A percentile compares a stretch with the other conserved stretches of the same genome.
Evolutionary conservation across 2,329 filamentous ascomycete species (phyloP).

Genomic region (Alternaria metachromatica): DNA sequence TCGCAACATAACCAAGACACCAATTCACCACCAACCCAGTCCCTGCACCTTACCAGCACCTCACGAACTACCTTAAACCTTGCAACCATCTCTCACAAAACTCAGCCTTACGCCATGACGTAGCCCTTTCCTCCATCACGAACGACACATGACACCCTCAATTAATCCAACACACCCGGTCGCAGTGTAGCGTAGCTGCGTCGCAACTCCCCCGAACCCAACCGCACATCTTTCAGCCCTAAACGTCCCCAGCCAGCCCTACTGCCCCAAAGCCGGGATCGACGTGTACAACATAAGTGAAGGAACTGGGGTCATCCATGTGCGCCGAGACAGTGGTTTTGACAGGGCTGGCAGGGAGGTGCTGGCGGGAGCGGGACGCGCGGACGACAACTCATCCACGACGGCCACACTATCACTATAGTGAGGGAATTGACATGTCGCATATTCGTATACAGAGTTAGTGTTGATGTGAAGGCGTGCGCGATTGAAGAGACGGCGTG

Average conservation of each 20-base stretch:
- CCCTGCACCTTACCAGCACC: background rate
- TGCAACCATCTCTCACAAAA: background rate
- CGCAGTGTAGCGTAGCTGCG: background rate
- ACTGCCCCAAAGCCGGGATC: background rate
- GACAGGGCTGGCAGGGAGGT: background rate
- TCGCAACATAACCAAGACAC: background rate
- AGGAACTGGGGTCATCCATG: background rate
- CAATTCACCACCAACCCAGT: too few species aligned
- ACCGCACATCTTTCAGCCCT: background rate
- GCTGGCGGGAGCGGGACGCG: conserved; percentile 1
- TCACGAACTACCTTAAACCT: background rate
- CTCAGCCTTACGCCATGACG: background rate
- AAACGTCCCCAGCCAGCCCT: background rate
- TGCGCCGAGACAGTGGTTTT: background rate
- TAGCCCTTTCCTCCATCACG: background rate
- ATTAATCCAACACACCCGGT: background rate
- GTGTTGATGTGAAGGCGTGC: background rate
- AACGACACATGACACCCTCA: background rate
- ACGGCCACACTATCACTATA: background rate
- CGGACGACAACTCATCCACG: background rate
- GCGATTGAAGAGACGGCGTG: background rate
- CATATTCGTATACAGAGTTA: fast-evolving
- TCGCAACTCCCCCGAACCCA: background rate
- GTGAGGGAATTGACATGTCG: background rate
- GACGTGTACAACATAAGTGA: background rate